A percentile compares a stretch with the other conserved stretches of the same genome.
These are phyloP conservation scores for Coemansia sp. DNA, from an alignment of 192 early-diverging fungal species.

Conservation along the genomic window DNA sequence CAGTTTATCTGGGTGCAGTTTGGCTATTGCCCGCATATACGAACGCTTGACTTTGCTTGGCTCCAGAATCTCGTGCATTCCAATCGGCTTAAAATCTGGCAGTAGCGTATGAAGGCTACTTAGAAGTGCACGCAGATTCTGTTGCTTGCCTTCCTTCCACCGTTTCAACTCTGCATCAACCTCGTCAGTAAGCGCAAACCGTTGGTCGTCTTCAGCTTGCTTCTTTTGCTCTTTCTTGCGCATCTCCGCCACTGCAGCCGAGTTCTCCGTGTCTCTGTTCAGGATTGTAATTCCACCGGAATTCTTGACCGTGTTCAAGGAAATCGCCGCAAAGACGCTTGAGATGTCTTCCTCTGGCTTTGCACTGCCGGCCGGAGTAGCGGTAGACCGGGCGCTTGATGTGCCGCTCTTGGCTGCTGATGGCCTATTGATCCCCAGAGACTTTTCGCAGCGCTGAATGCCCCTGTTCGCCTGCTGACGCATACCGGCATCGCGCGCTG, in stretches of 20 bases:
- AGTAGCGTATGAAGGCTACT: conserved; percentile 78
- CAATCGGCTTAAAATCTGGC: conserved; percentile 78
- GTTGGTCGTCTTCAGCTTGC: conserved; percentile 77
- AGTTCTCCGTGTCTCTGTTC: conserved; percentile 32
- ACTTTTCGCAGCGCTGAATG: conserved; percentile 60
- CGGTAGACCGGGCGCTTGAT: not conserved
- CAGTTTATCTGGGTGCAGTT: conserved; percentile 96
- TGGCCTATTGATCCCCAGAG: conserved; percentile 41
- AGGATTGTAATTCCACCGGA: conserved; percentile 17
- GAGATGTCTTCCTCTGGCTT: conserved; percentile 32
- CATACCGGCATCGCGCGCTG: conserved; percentile 24
- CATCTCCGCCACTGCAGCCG: conserved; percentile 66
- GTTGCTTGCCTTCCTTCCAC: conserved; percentile 90
- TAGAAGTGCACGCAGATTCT: conserved; percentile 86
- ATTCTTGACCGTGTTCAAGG: conserved; percentile 30
- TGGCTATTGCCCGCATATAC: conserved; percentile 91
- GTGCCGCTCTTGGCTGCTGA: not conserved
- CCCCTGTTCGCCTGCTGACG: conserved; percentile 54
- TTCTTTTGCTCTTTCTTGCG: conserved; percentile 68
- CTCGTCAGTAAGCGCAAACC: conserved; percentile 72
- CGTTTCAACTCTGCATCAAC: conserved; percentile 71
- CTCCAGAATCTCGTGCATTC: conserved; percentile 83
- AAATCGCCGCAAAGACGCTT: conserved; percentile 49
- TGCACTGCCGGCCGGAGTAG: conserved; percentile 8
- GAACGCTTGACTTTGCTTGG: conserved; percentile 84